These are phyloP conservation scores for Botryotinia calthae DNA, from an alignment of 2,329 filamentous ascomycete genomes.

Conservation along the genomic window DNA sequence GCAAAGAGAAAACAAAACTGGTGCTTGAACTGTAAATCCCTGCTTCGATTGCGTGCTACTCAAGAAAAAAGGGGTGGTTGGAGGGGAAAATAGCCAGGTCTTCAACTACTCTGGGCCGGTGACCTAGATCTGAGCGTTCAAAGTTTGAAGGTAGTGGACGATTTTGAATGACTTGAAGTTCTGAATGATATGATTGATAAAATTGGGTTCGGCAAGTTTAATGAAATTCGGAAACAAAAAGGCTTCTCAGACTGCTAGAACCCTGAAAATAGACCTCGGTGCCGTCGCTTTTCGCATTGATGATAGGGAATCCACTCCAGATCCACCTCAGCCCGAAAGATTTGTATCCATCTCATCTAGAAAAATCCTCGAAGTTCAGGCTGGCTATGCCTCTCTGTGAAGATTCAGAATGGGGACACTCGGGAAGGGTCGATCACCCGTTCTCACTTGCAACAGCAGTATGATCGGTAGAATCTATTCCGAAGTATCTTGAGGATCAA, in stretches of 20 bases:
- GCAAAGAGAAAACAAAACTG: not conserved
- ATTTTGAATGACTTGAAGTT: not conserved
- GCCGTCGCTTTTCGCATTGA: not conserved
- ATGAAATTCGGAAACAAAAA: not conserved
- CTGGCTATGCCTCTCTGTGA: not conserved
- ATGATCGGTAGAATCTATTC: not conserved
- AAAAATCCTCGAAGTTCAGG: not conserved
- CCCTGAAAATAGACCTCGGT: not conserved
- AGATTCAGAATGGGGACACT: not conserved
- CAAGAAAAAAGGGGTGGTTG: not conserved
- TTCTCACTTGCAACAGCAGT: not conserved
- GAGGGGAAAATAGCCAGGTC: not conserved
- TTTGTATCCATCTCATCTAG: not conserved
- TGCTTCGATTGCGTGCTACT: not conserved
- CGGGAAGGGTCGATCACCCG: slow-evolving; percentile 3
- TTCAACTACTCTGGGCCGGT: not conserved
- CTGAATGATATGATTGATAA: not conserved
- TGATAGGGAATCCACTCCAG: not conserved
- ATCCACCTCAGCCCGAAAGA: not conserved
- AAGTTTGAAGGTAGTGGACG: not conserved
- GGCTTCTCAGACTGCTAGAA: not conserved
- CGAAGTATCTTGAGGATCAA: not conserved
- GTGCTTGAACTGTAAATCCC: not conserved
- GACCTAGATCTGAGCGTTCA: not conserved
- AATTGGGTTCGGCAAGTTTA: not conserved